Base-by-base conservation (phyloP, 1,284 basidiomycete genomes). In the Sanghuangporus weigelae region DNA sequence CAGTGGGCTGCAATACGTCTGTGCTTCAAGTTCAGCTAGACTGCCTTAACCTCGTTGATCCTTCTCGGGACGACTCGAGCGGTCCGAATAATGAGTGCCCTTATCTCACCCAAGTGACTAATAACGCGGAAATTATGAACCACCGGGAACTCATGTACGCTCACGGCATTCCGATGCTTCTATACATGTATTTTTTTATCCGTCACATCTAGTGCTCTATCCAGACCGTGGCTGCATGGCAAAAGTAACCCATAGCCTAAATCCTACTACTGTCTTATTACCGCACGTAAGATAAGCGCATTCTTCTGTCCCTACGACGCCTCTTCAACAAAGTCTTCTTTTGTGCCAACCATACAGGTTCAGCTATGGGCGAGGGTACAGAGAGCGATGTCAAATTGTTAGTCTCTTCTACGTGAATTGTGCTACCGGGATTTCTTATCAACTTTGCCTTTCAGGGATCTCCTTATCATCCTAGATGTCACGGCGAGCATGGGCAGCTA, bases 1-100 rank as follows among this genome's bases (percentile, higher is more conserved):
- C 62, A 57, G 11, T 75, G 73, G 74, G 66, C 69, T 10, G 31
- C 59, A 39, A 71, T 76, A 36, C 74, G n/a, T n/a, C n/a, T n/a
- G n/a, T n/a, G n/a, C n/a, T n/a, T n/a, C n/a, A n/a, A 42, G 12
- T 7, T 42, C 16, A 11, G 16, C 40, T 42, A 5, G 40, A 16
- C 3, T 26, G 23, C 23, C 40, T 42, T 42, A 10, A 4, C 10
- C 40, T 42, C 40, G 40, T 42, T 10, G 40, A 2, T 4, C 1
- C n/a, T 11, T 42, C 40, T n/a, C 11, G 40, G 12, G 3, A 42
- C 3, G 11, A 42, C 40, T 4, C 12, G 11, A 12, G 11, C 40
- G 12, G 3, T 42, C 10, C 40, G 12, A 12, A 7, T 42, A 11
- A 12, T 11, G 11, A 42, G 11, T 0, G 7, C 6, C 3, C 40